phyloP scores from a whole-genome alignment of 345 rosid genomes.

The Acer yangbiense region DNA sequence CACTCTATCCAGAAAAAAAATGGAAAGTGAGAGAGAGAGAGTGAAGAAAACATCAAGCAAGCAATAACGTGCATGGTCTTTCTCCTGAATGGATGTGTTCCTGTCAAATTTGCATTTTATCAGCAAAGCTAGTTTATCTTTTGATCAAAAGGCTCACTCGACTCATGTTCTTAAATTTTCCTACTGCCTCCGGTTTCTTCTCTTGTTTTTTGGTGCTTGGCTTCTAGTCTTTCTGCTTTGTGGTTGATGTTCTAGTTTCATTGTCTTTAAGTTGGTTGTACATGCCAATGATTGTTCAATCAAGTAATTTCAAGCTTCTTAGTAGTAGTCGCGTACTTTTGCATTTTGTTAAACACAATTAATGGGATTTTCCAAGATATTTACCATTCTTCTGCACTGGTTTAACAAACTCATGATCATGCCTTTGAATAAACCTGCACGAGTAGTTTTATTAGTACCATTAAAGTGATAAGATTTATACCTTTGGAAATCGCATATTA shows the following conservation, averaged over 20 bases:
- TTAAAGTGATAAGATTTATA: no score
- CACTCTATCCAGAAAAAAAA: no score
- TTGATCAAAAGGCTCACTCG: background rate
- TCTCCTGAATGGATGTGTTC: no score
- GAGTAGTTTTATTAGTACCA: no score
- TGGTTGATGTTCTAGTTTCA: background rate
- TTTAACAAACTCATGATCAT: no score
- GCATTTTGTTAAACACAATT: background rate
- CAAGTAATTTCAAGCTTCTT: background rate
- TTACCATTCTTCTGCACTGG: background rate
- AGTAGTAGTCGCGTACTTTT: background rate
- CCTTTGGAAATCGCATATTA: no score
- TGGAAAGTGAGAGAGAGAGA: no score
- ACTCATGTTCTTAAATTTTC: background rate
- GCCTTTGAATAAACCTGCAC: no score
- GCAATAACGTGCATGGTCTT: no score
- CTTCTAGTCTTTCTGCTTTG: background rate
- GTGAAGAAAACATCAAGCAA: no score
- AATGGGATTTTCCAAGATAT: background rate
- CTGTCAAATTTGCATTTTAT: background rate
- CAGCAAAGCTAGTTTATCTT: background rate
- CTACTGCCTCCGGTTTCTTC: background rate
- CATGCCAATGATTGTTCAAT: no score
- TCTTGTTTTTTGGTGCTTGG: background rate
- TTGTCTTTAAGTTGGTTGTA: no score